A percentile compares a stretch with the other conserved stretches of the same genome.
Conservation (phyloP, 164 flowering plant species). For the Vitis vinifera region DNA sequence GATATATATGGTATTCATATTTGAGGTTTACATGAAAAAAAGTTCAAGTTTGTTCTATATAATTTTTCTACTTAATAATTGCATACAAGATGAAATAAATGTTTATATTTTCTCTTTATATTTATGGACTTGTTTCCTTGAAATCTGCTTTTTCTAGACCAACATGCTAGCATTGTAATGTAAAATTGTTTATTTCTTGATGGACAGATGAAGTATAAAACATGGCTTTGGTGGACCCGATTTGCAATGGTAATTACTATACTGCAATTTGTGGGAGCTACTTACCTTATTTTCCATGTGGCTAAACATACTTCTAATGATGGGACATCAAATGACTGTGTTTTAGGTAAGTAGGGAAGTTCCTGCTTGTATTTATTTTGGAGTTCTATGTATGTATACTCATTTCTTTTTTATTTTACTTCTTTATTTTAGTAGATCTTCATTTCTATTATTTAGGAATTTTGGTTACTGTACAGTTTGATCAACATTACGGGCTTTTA, state of each 20-base stretch:
- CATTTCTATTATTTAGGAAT: not conserved
- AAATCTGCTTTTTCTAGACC: no score
- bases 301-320: slow-evolving; percentile 16
- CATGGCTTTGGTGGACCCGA: slow-evolving; percentile 83
- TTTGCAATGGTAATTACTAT: slow-evolving; percentile 49
- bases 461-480: no score
- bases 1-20: no score
- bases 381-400: not conserved
- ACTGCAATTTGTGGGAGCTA: slow-evolving; percentile 59
- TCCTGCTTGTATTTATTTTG: not conserved
- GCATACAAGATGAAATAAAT: no score
- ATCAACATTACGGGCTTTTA: no score
- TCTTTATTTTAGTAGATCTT: not conserved
- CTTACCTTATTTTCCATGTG: slow-evolving; percentile 43
- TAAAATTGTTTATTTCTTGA: slow-evolving; percentile 1
- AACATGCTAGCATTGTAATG: no score
- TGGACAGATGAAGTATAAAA: slow-evolving; percentile 64
- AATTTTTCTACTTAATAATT: no score
- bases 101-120: no score
- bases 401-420: not conserved
- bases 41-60: no score
- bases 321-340: slow-evolving; percentile 39
- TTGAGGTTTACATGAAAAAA: no score
- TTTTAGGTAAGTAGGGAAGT: slow-evolving; percentile 35
- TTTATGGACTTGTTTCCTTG: no score